Base-by-base conservation (phyloP, 176 grass and related monocot species). In the Tillandsia fasciculata region DNA sequence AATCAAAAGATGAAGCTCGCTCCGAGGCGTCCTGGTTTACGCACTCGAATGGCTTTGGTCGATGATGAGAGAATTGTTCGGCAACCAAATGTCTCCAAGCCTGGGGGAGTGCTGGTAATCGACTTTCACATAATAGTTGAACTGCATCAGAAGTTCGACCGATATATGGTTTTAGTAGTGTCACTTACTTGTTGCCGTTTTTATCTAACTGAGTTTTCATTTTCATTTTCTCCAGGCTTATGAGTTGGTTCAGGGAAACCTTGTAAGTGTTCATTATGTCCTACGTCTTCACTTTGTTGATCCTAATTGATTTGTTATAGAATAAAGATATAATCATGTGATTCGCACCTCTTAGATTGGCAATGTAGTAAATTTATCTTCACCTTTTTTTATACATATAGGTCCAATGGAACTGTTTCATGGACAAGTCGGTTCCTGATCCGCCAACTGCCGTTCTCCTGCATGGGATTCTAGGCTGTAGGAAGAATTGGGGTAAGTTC, bases 401-500 rank as follows among this genome's bases (percentile, higher is more conserved):
- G 94, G 89, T 99, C 49, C 77, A 92, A 51, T 90, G 94, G 94
- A 93, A 93, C 77, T 93, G 85, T 49, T 99, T 99, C 72, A 93
- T 64, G 84, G 94, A 99, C 80, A 99, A 99, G 75, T 86, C 94
- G 52, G 76, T 93, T 77, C 87, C 89, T 65, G 94, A 99, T 90
- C 94, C 94, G 75, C 87, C 94, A 71, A 99, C 94, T 52, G 85
- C 87, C 83, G 89, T 99, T 86, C 89, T 99, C 51, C 81, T 99
- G 72, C 94, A 99, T 76, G 94, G 89, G 11, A 99, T 99, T 70
- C 94, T 99, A 72, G 89, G 94, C 24, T 85, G 82, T 50, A 82
- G 89, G 70, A 99, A 99, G 82, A 99, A 99, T 64, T 99, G 94
- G 94, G 94, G 94, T 99, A 72, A 87, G 28, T 85, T 51, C 67